Base-by-base conservation (phyloP, 176 grass and related monocot genomes). In the Leersia perrieri region DNA sequence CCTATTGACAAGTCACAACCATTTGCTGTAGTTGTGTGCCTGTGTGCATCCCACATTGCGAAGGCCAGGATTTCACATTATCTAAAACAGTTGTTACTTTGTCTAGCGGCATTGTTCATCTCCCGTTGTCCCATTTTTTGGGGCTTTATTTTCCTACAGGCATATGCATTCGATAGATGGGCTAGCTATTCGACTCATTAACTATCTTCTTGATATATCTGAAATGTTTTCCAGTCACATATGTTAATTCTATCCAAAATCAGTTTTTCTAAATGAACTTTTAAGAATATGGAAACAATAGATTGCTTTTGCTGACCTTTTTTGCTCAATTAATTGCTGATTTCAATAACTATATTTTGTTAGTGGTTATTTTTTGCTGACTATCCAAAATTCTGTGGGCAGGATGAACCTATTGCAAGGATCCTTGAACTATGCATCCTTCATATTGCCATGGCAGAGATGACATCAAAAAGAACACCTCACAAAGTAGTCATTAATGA, bases 381-480 rank as follows among this genome's bases (percentile, higher is more conserved):
- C 41, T n/a, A 0, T 6, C 62, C 64, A 74, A 86, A 40, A 34
- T 76, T 76, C 23, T 1, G 5, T 75, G 74, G 34, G 31, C 86
- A 98, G 95, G 93, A 91, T 73, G 92, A 98, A 36, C 87, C 95
- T 57, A 71, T 86, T 64, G 92, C 92, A 68, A 95, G 88, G 84
- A 98, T 98, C 60, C 81, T 98, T 79, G 95, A 98, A 78, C 78
- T 98, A 26, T 98, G 95, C 75, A 95, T 98, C 82, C 88, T 98
- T 49, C 95, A 95, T 90, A 91, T 95, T 86, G 88, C 95, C 70
- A 98, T 98, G 95, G 95, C 95, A 69, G 95, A 98, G 81, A 98
- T 98, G 77, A 84, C 88, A 88, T 81, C 86, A 7, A 89, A 89
- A 80, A 84, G 81, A 95, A 95, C 95, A 51, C 87, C 90, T 39